Evolutionary conservation across 1,284 basidiomycete genomes (phyloP), one percentile per base, ranked within the genome.

Genomic region (Ustilago sp.): DNA sequence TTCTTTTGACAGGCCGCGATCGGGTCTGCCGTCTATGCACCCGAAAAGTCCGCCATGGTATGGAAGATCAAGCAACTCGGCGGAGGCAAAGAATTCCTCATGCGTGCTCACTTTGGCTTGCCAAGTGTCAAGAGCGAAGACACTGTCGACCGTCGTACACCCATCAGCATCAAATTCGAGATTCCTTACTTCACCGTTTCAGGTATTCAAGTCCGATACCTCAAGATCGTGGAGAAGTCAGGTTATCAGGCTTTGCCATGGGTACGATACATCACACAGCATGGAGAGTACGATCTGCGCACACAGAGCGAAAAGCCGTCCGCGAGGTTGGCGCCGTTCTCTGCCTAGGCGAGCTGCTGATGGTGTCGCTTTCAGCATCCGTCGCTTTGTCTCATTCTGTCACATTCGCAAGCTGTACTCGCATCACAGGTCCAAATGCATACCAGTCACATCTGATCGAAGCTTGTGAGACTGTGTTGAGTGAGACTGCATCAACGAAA

Each of bases 141-240:
- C 63, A 77, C 71, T 39, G 88, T 93, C 55, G 94, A 95, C 81
- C 94, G 94, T 83, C 92, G 94, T 31, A 91, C 94, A 28, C 97
- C 97, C 0, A 97, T 99, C 81, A 94, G 93, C 1, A 94, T 98
- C 87, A 95, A 94, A 87, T 99, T 95, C 80, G 96, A 99, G 88
- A 98, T 99, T 51, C 95, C 96, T 2, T 98, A 97, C 88, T 98
- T 98, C 86, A 98, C 95, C 0, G 87, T 88, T 1, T 97, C 94
- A 0, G 96, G 97, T 9, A 97, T 98, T 70, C 94, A 97, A 87
- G 96, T 98, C 17, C 90, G 95, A 60, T 98, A 98, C 86, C 89
- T 94, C 77, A 99, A 99, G 88, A 95, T 99, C 62, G 95, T 98
- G 1, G 97, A 99, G 87, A 98, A 99, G 89, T 95, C 93, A 66